These are phyloP conservation scores for Paramecium tetraurelia DNA, from an alignment of 73 alveolate genomes.

Conservation along the genomic window DNA sequence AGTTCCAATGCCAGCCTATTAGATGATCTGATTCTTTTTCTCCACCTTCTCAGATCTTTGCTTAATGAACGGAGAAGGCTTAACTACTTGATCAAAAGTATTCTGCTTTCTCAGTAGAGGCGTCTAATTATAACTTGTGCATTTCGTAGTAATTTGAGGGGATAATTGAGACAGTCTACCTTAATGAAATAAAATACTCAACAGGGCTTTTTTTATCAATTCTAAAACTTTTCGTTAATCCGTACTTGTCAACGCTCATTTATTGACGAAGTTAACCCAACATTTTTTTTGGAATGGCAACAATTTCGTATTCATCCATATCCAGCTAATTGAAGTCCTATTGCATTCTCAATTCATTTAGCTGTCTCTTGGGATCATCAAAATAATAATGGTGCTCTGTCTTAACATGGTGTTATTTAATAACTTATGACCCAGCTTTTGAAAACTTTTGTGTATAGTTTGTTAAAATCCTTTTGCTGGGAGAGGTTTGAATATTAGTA, in stretches of 20 bases:
- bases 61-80: not conserved
- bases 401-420: not conserved
- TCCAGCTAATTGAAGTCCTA: not conserved
- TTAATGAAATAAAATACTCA: not conserved
- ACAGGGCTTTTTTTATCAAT: not conserved
- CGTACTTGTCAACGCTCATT: not conserved
- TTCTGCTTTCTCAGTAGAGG: not conserved
- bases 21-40: not conserved
- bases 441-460: not conserved
- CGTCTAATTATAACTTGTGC: not conserved
- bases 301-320: conserved; percentile 23
- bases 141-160: not conserved
- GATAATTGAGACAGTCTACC: not conserved
- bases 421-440: not conserved
- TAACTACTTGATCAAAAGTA: not conserved
- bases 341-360: not conserved
- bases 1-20: conserved; percentile 2
- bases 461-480: not conserved
- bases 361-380: not conserved
- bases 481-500: not conserved
- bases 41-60: not conserved
- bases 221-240: not conserved
- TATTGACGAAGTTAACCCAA: not conserved
- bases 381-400: not conserved
- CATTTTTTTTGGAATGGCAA: conserved; percentile 20